These are phyloP conservation scores for Colletotrichum incanum DNA, from an alignment of 2,329 filamentous ascomycete genomes.

Conservation along the genomic window DNA sequence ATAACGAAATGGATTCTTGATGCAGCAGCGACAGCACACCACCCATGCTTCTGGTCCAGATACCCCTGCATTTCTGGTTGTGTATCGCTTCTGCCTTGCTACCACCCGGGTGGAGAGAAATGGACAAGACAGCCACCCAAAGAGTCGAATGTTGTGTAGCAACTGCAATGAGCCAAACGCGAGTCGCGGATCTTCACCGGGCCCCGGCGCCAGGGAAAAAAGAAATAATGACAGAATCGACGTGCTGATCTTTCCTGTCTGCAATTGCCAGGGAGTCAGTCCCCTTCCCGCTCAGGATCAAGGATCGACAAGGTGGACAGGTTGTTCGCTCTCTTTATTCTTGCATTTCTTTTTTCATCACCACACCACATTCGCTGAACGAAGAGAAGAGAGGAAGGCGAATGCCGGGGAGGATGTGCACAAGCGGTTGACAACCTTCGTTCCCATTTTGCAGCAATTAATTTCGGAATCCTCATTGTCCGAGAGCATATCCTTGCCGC, in stretches of 20 bases:
- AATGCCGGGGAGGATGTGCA: slow-evolving; percentile 20
- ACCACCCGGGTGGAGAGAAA: slow-evolving; percentile 21
- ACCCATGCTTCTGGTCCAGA: background rate
- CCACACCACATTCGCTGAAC: background rate
- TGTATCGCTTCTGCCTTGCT: slow-evolving; percentile 16
- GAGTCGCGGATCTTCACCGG: slow-evolving; percentile 1
- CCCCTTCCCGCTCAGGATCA: background rate
- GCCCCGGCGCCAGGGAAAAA: slow-evolving; percentile 14
- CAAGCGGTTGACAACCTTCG: slow-evolving; percentile 32
- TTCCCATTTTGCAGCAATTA: slow-evolving; percentile 36
- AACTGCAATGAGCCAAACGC: background rate
- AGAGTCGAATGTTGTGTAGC: background rate
- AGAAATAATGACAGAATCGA: slow-evolving; percentile 36
- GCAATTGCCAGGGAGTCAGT: slow-evolving; percentile 5
- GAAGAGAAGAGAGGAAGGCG: slow-evolving; percentile 4
- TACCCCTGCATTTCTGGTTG: background rate
- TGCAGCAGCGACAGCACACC: slow-evolving; percentile 20
- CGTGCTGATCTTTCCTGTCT: slow-evolving; percentile 24
- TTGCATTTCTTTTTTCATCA: background rate
- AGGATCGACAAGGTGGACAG: slow-evolving; percentile 25
- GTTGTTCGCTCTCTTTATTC: background rate
- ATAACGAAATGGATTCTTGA: slow-evolving; percentile 1
- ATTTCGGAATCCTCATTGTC: slow-evolving; percentile 40
- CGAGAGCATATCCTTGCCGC: slow-evolving; percentile 25
- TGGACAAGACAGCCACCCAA: slow-evolving; percentile 5